phyloP scores from a whole-genome alignment of 768 basidiomycete species.

The Podaxis sp. region DNA sequence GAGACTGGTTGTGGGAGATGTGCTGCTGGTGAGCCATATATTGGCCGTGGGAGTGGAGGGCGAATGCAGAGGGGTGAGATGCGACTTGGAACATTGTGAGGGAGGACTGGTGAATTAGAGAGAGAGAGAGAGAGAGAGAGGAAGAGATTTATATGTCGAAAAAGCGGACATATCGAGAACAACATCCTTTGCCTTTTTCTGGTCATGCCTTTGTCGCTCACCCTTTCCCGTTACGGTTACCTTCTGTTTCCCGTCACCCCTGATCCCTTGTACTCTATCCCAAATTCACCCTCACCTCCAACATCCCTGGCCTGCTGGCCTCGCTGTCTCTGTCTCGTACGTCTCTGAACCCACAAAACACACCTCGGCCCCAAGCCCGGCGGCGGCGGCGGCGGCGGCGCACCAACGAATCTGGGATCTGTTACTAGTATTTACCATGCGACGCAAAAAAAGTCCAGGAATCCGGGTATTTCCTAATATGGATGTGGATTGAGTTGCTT shows the following conservation, averaged over 20 bases:
- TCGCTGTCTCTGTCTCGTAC: background rate
- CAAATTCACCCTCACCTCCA: background rate
- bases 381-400: no score
- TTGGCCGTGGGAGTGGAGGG: conserved; percentile 31
- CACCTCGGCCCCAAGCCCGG: background rate
- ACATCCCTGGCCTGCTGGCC: background rate
- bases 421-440: background rate
- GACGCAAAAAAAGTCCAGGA: background rate
- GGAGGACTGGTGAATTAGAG: background rate
- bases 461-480: background rate
- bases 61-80: conserved; percentile 36
- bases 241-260: conserved; percentile 10
- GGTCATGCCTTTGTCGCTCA: conserved; percentile 35
- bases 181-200: conserved; percentile 24
- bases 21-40: conserved; percentile 18
- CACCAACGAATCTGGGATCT: background rate
- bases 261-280: background rate
- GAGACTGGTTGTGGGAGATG: conserved; percentile 14
- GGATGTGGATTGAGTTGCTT: conserved; percentile 5
- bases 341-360: background rate
- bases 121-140: background rate
- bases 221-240: conserved; percentile 22
- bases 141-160: conserved; percentile 19
- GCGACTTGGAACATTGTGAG: conserved; percentile 45
- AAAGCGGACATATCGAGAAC: conserved; percentile 18